Evolutionary conservation across 1,284 basidiomycete species (phyloP), one percentile per base, ranked within the genome.

Genomic region (Caloboletus firmus): DNA sequence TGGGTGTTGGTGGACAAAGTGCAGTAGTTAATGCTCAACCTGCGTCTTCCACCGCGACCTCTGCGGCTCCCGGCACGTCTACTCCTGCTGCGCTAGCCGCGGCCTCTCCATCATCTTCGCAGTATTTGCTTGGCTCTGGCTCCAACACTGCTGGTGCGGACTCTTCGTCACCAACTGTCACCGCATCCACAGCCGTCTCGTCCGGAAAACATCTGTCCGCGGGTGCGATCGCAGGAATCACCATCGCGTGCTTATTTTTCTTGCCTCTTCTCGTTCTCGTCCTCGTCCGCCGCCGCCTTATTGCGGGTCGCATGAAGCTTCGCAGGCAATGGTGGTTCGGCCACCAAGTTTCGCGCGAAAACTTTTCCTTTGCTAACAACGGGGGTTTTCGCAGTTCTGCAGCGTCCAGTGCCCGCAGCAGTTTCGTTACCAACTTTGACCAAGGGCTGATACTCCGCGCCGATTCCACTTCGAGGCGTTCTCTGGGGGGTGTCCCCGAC

Each of bases 341-440:
- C 12, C 51, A 37, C 15, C 22, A 50, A 32, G 17, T 10, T 30
- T 52, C 51, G 4, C 36, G 44, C 28, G 40, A 52, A 28, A 50
- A 41, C 39, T 49, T 49, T 18, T 50, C 55, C 18, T 15, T 55
- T 32, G 12, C 40, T 5, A 24, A 24, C 20, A 37, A 24, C 28
- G 40, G 43, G 40, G 46, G 35, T 42, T 20, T 22, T 49, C 54
- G 36, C 32, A 52, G 55, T 40, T 35, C 54, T 20, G 17, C 36
- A 1, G 36, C 43, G 15, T 20, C 31, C 17, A 53, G 72, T 34
- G 57, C 68, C 3, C 72, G 76, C 35, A 79, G 76, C 59, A 79
- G 76, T 65, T 79, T 79, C 55, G 78, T 72, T 20, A 79, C 78
- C 35, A 72, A 67, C 34, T 74, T 73, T 56, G 78, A 79, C 52